A percentile compares a stretch with the other conserved stretches of the same genome.
Conservation (phyloP, 352 stramenopile species). For the Phytopythium boreale region DNA sequence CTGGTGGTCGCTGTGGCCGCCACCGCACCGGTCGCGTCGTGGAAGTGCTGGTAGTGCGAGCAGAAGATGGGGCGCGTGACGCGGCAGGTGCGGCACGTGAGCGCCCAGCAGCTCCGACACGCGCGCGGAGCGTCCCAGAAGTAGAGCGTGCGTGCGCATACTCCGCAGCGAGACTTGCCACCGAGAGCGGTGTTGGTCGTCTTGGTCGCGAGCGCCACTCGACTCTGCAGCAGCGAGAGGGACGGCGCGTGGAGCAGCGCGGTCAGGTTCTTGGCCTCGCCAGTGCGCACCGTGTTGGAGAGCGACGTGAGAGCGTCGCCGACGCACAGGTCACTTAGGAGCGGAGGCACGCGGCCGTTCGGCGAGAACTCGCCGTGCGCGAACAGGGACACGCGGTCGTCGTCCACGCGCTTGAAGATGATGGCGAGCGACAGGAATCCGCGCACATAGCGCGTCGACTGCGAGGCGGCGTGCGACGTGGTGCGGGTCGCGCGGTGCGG, state of each 20-base stretch:
- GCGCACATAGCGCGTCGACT: conserved; percentile 38
- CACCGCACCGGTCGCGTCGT: conserved; percentile 24
- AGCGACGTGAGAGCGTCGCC: conserved; percentile 57
- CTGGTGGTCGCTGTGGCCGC: conserved; percentile 10
- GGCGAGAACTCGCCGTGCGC: conserved; percentile 64
- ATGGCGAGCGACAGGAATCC: conserved; percentile 62
- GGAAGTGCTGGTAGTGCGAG: conserved; percentile 61
- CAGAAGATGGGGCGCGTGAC: conserved; percentile 78
- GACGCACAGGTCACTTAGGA: conserved; percentile 55
- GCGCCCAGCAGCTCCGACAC: conserved; percentile 65
- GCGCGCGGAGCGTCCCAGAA: conserved; percentile 60
- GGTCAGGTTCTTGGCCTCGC: conserved; percentile 75
- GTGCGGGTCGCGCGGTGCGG: not conserved
- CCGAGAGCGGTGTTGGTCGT: conserved; percentile 5
- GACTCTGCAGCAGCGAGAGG: conserved; percentile 2
- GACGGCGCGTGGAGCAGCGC: conserved; percentile 38
- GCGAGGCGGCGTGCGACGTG: not conserved
- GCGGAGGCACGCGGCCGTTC: conserved; percentile 43
- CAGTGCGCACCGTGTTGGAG: conserved; percentile 56
- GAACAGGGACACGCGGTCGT: conserved; percentile 67
- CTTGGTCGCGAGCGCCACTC: conserved; percentile 5
- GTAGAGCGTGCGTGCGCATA: conserved; percentile 55
- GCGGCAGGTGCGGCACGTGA: conserved; percentile 59
- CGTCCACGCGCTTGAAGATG: conserved; percentile 54
- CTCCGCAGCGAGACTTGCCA: conserved; percentile 38